phyloP scores from a whole-genome alignment of 345 rosid species.

The Euphorbia peplus region DNA sequence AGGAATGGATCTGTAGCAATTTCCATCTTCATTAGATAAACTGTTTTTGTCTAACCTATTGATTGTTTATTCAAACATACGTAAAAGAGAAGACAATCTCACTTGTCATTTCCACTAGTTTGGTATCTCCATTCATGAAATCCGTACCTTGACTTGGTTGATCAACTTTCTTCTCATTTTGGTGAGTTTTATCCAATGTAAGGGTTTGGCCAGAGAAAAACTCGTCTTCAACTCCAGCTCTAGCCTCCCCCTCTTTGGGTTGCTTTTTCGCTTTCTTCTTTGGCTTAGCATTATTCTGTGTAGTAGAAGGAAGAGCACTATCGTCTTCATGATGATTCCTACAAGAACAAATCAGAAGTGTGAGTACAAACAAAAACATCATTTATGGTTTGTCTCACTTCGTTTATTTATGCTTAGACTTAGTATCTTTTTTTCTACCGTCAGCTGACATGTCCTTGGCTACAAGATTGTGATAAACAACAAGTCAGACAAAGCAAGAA shows the following conservation, averaged over 20 bases:
- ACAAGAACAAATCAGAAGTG: background rate
- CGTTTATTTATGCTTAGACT: slow-evolving; percentile 31
- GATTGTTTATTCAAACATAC: background rate
- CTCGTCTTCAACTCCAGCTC: slow-evolving; percentile 10
- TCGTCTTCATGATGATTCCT: slow-evolving; percentile 5
- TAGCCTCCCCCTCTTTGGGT: slow-evolving; percentile 4
- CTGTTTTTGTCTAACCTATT: background rate
- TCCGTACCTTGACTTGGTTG: slow-evolving; percentile 5
- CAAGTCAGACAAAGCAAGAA: no score
- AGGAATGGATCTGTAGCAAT: background rate
- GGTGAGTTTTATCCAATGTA: background rate
- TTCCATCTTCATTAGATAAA: background rate
- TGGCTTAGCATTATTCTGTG: background rate
- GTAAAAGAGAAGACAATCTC: background rate
- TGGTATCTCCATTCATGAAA: background rate
- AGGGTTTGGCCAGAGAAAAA: slow-evolving; percentile 19
- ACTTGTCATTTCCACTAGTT: slow-evolving; percentile 14
- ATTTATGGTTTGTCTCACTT: slow-evolving; percentile 46
- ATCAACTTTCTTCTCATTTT: slow-evolving; percentile 3
- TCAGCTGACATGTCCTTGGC: slow-evolving; percentile 25
- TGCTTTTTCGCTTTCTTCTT: slow-evolving; percentile 13
- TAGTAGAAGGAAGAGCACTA: background rate
- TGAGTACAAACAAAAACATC: slow-evolving; percentile 15
- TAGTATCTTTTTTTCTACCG: slow-evolving; percentile 24
- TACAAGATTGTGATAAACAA: no score